Base-by-base conservation (phyloP, 2,329 filamentous ascomycete genomes). In the Exserohilum turcica region DNA sequence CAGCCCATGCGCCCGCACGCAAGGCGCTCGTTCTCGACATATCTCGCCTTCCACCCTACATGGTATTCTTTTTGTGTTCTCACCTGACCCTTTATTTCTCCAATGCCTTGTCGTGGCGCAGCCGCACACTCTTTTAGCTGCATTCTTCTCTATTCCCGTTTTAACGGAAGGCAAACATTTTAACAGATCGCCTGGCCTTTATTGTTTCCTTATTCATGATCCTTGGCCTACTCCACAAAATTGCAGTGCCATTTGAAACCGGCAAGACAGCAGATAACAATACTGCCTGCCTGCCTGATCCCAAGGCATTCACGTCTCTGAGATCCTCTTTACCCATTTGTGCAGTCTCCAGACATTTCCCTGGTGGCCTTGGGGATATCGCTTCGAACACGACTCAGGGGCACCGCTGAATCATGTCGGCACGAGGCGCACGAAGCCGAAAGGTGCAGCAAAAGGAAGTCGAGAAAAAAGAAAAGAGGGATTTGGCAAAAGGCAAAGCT, bases 391-490 rank as follows among this genome's bases (percentile, higher is more conserved):
- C 24, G 18, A 42, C 15, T 18, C 28, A n/a, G 27, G 31, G 9
- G 36, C 7, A 29, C 47, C 42, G 37, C 43, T 32, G 43, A 18
- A 59, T 42, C 19, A 77, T 77, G 74, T 75, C 74, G 27, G 74
- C 72, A 49, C 62, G 74, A 64, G 74, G 74, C 32, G 74, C 74
- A 12, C 64, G 72, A 18, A 72, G 72, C 48, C 70, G 74, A 5
- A 77, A 77, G 59, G 71, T 69, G n/a, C 67, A 74, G 48, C 62
- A 67, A 28, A 76, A 76, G 51, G 66, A 75, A 33, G 73, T 76
- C 12, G 63, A 74, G 45, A 77, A 76, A 59, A 70, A 69, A 43
- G 74, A 75, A 51, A 74, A 74, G 57, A 76, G 74, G 53, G 46
- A 57, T 10, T 57, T 65, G n/a, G 62, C 63, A 12, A 73, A 74